phyloP scores from a whole-genome alignment of 176 grass and related monocot species.

The Hordeum vulgare region DNA sequence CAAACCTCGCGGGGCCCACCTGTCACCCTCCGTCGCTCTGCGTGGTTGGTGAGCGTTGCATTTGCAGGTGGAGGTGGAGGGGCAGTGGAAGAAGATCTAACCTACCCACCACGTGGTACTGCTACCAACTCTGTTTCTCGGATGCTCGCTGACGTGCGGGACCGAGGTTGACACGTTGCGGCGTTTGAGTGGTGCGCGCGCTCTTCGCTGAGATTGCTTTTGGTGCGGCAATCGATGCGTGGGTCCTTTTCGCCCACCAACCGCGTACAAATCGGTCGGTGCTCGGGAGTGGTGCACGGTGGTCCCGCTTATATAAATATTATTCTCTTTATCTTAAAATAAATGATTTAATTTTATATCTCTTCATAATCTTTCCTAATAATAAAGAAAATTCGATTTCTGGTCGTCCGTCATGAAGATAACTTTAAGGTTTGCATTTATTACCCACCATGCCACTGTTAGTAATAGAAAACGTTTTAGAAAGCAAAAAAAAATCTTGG shows the following conservation, averaged over 20 bases:
- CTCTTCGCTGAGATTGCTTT: background rate
- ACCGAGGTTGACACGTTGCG: accelerated
- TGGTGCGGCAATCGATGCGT: background rate
- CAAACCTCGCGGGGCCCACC: conserved; percentile 17
- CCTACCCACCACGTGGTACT: background rate
- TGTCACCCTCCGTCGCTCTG: background rate
- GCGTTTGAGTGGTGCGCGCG: background rate
- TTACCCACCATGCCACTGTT: too few relatives aligned
- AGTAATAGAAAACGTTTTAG: too few relatives aligned
- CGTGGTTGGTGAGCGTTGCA: conserved; percentile 23
- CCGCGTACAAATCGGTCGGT: too few relatives aligned
- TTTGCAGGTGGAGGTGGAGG: background rate
- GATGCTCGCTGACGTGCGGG: background rate
- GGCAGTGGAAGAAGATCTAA: background rate
- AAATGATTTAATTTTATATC: too few relatives aligned
- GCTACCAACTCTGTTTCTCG: accelerated
- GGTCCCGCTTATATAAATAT: too few relatives aligned
- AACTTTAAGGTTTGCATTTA: too few relatives aligned
- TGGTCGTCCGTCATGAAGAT: too few relatives aligned
- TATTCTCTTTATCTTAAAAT: too few relatives aligned
- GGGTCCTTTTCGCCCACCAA: conserved; percentile 32
- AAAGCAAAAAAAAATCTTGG: too few relatives aligned
- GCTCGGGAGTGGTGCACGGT: too few relatives aligned
- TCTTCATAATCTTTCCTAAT: too few relatives aligned
- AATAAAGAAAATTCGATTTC: too few relatives aligned